Percentiles rank a stretch among this genome's conserved stretches.
Evolutionary conservation across 495 filamentous ascomycete genomes (phyloP).

Genomic region (Hypoxylon cercidicola): DNA sequence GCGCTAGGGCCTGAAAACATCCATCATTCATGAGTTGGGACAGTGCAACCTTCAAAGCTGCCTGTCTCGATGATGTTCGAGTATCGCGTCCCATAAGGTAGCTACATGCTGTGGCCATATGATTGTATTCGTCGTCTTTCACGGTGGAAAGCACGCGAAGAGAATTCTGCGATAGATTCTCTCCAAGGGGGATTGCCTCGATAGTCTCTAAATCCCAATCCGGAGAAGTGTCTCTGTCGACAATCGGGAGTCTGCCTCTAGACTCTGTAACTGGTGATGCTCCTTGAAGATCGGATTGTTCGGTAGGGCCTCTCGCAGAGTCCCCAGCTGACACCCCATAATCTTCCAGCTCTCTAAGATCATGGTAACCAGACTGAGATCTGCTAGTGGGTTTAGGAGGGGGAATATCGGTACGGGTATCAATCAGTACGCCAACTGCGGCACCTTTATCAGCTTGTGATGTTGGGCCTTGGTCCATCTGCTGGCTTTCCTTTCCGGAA

Average conservation of each 20-base stretch:
- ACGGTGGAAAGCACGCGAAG: constrained; percentile 21
- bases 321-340: too few species aligned
- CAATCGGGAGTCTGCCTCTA: too few species aligned
- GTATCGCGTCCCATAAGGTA: neutral
- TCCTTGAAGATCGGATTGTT: too few species aligned
- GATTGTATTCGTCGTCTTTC: constrained; percentile 6
- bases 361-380: neutral
- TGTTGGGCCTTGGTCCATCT: neutral
- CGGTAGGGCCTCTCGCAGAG: too few species aligned
- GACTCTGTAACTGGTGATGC: too few species aligned
- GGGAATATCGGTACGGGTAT: neutral
- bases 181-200: constrained; percentile 10
- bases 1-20: constrained; percentile 15
- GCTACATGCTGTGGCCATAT: neutral
- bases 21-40: constrained; percentile 16
- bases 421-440: neutral
- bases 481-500: neutral
- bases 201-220: neutral
- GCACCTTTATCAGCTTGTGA: neutral
- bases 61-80: neutral
- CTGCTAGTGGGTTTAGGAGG: neutral
- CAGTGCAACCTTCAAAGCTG: constrained; percentile 1
- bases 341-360: too few species aligned
- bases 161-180: constrained; percentile 12
- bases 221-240: neutral